Evolutionary conservation across 2,329 filamentous ascomycete species (phyloP), one percentile per base, ranked within the genome.

Genomic region (Venturiaceae sp.): DNA sequence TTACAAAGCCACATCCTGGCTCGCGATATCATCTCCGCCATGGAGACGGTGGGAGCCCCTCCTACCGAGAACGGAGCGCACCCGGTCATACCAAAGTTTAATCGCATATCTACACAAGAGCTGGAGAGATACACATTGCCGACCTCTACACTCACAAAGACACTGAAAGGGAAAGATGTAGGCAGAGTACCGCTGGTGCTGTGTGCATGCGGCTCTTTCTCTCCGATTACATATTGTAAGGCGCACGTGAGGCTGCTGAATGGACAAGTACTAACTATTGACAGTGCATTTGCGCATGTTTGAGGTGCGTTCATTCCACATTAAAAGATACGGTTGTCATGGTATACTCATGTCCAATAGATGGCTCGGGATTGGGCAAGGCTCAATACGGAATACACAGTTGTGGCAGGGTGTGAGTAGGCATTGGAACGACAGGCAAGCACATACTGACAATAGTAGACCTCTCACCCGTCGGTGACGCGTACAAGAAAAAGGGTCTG

Each of bases 401-500:
- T 62, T 30, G 60, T 62, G 19, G 61, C 47, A 19, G 55, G 55
- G 14, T 61, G 30, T 55, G 28, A 62, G 55, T 53, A 9, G 19
- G 3, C 23, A 8, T 26, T n/a, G 44, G 39, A 16, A 34, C 21
- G 34, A 28, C 16, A 11, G 5, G 23, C 37, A 30, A 19, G 34
- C 21, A 33, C 21, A 50, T 53, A 26, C 30, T 52, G 32, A 34
- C 37, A 16, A n/a, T 30, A 1, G 13, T 23, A 59, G 41, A 55
- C 13, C 53, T 61, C n/a, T 60, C 50, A 13, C 60, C 58, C 14
- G 60, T 62, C 21, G 59, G 59, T 30, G 61, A 62, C 30, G 60
- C 60, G 14, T 62, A 62, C 60, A 62, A 60, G 52, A 62, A 62
- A 50, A 58, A 57, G 32, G 60, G 60, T 28, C 55, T 62, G n/a